These are phyloP conservation scores for Didymella segeticola DNA, from an alignment of 2,329 filamentous ascomycete species.

Conservation along the genomic window DNA sequence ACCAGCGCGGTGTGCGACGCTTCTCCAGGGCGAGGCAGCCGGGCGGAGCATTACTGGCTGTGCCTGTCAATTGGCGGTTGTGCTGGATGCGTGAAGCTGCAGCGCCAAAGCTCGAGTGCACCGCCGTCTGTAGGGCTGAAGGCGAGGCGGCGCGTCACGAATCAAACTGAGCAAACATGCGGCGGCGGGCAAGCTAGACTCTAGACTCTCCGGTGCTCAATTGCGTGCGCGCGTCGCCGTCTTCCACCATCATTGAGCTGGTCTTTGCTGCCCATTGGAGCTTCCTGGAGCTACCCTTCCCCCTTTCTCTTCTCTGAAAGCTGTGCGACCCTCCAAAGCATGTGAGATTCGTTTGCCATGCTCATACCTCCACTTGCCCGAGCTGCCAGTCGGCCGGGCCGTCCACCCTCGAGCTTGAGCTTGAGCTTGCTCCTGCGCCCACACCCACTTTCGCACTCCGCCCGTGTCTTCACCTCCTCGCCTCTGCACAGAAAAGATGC, in stretches of 20 bases:
- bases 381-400: conserved; percentile 39
- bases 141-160: conserved; percentile 4
- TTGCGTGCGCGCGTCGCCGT: conserved; percentile 6
- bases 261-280: conserved; percentile 12
- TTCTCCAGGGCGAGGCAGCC: conserved; percentile 39
- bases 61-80: conserved; percentile 34
- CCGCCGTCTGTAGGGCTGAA: conserved; percentile 16
- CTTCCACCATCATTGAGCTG: conserved; percentile 22
- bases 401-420: conserved; percentile 24
- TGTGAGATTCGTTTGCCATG: conserved; percentile 37
- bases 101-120: conserved; percentile 17
- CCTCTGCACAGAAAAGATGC: conserved; percentile 54
- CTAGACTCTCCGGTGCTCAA: conserved; percentile 11
- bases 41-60: conserved; percentile 42
- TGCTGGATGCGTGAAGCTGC: conserved; percentile 10
- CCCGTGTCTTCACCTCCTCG: conserved; percentile 54
- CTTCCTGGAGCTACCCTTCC: conserved; percentile 1
- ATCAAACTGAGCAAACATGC: conserved; percentile 21
- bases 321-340: conserved; percentile 28
- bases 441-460: conserved; percentile 27
- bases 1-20: conserved; percentile 27
- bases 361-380: conserved; percentile 46
- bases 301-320: background rate
- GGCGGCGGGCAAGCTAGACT: conserved; percentile 17
- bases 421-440: conserved; percentile 27